phyloP scores from a whole-genome alignment of 805 yeast genomes.

The Kluyveromyces aestuarii region DNA sequence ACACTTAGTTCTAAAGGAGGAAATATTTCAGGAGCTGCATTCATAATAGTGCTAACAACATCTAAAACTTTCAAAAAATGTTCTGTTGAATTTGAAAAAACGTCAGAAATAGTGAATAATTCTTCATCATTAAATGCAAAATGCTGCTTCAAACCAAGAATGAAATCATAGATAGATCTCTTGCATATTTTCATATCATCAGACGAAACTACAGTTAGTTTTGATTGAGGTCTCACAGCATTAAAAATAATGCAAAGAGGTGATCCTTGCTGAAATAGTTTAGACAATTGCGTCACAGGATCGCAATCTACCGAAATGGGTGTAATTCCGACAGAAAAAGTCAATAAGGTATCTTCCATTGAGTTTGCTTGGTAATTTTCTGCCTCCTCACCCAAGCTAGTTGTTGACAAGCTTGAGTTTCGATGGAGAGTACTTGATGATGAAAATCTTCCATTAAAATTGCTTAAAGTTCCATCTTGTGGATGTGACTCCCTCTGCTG shows the following conservation, averaged over 20 bases:
- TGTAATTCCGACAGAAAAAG: slow-evolving; percentile 67
- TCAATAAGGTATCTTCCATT: slow-evolving; percentile 32
- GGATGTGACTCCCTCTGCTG: slow-evolving; percentile 11
- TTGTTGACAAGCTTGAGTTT: slow-evolving; percentile 20
- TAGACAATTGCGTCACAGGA: slow-evolving; percentile 87
- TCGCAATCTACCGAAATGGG: slow-evolving; percentile 73
- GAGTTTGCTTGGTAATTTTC: slow-evolving; percentile 8
- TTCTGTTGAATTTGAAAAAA: slow-evolving; percentile 72
- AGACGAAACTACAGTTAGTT: slow-evolving; percentile 56
- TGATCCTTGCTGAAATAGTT: slow-evolving; percentile 83
- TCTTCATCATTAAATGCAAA: slow-evolving; percentile 70
- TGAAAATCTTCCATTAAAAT: slow-evolving; percentile 26
- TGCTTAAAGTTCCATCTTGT: slow-evolving; percentile 10
- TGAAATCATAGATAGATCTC: slow-evolving; percentile 81
- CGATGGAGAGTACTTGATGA: slow-evolving; percentile 7
- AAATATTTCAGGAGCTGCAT: slow-evolving; percentile 39
- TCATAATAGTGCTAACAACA: slow-evolving; percentile 59
- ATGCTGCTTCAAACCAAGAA: slow-evolving; percentile 74
- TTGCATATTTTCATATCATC: slow-evolving; percentile 82
- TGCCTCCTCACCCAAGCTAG: slow-evolving; percentile 27
- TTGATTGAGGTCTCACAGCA: slow-evolving; percentile 48
- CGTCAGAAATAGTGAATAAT: slow-evolving; percentile 83
- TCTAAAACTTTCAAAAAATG: slow-evolving; percentile 67
- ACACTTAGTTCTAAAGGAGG: slow-evolving; percentile 25
- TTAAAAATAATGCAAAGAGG: slow-evolving; percentile 84